Conservation (phyloP, 2,329 filamentous ascomycete genomes). For the Beauveria pseudobassiana region DNA sequence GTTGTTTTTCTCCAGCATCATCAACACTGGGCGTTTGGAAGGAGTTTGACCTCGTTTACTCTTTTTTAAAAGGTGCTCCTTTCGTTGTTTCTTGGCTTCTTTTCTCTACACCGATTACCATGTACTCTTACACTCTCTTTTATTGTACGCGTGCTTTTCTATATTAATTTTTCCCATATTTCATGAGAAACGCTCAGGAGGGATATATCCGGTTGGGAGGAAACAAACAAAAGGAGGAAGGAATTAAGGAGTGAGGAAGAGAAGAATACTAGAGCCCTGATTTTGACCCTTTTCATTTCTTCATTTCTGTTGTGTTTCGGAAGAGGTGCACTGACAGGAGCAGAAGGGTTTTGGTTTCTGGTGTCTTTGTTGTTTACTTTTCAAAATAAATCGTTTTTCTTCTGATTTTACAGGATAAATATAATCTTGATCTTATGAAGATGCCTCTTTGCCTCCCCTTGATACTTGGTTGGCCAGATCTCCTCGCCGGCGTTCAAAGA, state of each 20-base stretch:
- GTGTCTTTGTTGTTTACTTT: not conserved
- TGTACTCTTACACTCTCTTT: conserved; percentile 3
- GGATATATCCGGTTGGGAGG: too few species aligned
- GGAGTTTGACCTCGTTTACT: not conserved
- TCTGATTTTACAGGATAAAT: too few species aligned
- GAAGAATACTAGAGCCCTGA: not conserved
- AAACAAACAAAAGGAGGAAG: too few species aligned
- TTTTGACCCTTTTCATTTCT: not conserved
- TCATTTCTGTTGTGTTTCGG: not conserved
- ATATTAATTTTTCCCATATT: not conserved
- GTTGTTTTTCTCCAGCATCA: not conserved
- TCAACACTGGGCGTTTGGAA: not conserved
- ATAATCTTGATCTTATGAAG: too few species aligned
- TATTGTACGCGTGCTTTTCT: too few species aligned
- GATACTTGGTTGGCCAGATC: too few species aligned
- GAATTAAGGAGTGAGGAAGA: not conserved
- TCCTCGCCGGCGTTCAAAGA: too few species aligned
- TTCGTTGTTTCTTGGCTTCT: not conserved
- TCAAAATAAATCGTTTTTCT: too few species aligned
- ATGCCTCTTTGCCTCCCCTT: too few species aligned
- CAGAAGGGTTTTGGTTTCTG: not conserved
- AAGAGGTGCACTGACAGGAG: not conserved
- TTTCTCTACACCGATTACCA: not conserved
- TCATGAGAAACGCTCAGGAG: conserved; percentile 1
- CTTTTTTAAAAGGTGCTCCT: not conserved